Evolutionary conservation across 805 yeast species (phyloP).

Genomic region (Blastobotrys chiropterorum): DNA sequence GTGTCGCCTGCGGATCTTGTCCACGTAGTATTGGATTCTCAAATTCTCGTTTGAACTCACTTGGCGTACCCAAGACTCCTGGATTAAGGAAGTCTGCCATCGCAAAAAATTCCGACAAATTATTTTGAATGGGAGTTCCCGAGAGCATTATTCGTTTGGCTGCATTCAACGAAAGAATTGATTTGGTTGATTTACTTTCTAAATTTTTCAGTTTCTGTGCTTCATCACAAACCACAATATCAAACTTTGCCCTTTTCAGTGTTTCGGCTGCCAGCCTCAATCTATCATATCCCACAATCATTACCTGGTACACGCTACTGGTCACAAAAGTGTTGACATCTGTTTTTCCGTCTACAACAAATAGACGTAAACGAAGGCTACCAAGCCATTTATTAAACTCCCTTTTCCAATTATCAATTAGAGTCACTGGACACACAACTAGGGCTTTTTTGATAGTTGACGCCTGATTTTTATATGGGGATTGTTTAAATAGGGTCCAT

Average conservation of each 20-base stretch:
- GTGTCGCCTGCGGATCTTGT: conserved; percentile 56
- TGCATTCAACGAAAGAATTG: conserved; percentile 50
- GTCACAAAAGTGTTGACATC: conserved; percentile 53
- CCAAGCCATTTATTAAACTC: conserved; percentile 91
- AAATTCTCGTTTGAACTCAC: conserved; percentile 41
- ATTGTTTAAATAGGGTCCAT: conserved; percentile 65
- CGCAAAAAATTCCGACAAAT: conserved; percentile 73
- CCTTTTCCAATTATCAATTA: conserved; percentile 77
- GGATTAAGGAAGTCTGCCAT: conserved; percentile 82
- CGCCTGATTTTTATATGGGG: conserved; percentile 27
- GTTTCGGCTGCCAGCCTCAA: conserved; percentile 46
- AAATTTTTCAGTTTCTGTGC: conserved; percentile 85
- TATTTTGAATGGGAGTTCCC: conserved; percentile 94
- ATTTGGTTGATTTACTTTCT: conserved; percentile 63
- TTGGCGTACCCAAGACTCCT: conserved; percentile 61
- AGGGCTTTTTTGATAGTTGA: conserved; percentile 52
- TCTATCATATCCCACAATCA: conserved; percentile 86
- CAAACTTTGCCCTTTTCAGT: conserved; percentile 37
- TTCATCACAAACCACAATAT: conserved; percentile 84
- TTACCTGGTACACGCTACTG: conserved; percentile 70
- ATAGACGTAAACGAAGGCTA: conserved; percentile 53
- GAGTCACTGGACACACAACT: conserved; percentile 87
- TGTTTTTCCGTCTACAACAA: conserved; percentile 51
- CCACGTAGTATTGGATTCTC: conserved; percentile 68
- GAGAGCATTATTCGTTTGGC: conserved; percentile 60